Base-by-base conservation (phyloP, 2,329 filamentous ascomycete species). In the Ophiostoma sp. region DNA sequence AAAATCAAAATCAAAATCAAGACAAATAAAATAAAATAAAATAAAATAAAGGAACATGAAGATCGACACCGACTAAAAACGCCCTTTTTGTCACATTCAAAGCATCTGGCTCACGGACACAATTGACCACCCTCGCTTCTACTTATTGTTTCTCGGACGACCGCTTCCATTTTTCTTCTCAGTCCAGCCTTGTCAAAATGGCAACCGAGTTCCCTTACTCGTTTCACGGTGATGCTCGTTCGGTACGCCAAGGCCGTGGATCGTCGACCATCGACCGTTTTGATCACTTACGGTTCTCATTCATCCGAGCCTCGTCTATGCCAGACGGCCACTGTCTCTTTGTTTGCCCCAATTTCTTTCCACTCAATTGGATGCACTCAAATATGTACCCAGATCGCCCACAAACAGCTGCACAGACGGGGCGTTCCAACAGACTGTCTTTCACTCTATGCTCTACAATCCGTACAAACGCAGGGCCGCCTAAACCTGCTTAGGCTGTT, bases 391-490 rank as follows among this genome's bases (percentile, higher is more conserved):
- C 33, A 4, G 33, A 36, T 2, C n/a, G 48, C 48, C 48, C 48
- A 52, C 48, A 22, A 19, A 15, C 25, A 9, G 3, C 22, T 28
- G 52, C 52, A 57, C 52, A 57, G 22, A 57, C 52, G 52, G 52
- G 52, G 52, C 52, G 22, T 57, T 57, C 52, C 52, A 57, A 57
- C 52, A 57, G 22, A 57, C 52, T 57, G 52, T 57, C 25, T 57
- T 57, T n/a, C 17, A n/a, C 52, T 25, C 1, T 31, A 57, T 12
- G 8, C 6, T 31, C 22, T 4, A 28, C 52, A 11, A 28, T 2
- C 5, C 12, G 28, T 5, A 22, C n/a, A 22, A 25, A 52, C n/a
- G 50, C 55, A 57, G 55, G 25, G 25, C 25, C 31, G 31, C 19
- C 57, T 61, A n/a, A 36, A 36, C 19, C 17, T n/a, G 57, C 57